phyloP scores from a whole-genome alignment of 371 early-diverging fungal genomes.

The Mucor ambiguus region DNA sequence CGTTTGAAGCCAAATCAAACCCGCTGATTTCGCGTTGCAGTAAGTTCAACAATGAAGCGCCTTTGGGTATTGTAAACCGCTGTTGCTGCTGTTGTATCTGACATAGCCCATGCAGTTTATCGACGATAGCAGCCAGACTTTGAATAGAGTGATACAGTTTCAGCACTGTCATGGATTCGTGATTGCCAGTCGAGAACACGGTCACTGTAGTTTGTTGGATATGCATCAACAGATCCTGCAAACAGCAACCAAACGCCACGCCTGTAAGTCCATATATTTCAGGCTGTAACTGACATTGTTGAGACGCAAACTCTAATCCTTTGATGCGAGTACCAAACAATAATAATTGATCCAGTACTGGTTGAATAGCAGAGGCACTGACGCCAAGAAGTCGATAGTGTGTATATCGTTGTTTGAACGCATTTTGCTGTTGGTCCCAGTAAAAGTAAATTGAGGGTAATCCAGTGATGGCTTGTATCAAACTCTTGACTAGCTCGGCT shows the following conservation, averaged over 20 bases:
- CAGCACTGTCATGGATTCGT: slow-evolving; percentile 23
- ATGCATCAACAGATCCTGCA: slow-evolving; percentile 40
- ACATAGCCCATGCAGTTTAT: slow-evolving; percentile 11
- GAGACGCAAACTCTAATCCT: slow-evolving; percentile 31
- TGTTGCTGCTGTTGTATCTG: neutral
- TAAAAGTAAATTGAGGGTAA: slow-evolving; percentile 38
- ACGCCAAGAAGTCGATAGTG: slow-evolving; percentile 47
- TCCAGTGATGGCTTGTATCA: slow-evolving; percentile 31
- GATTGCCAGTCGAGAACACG: slow-evolving; percentile 1
- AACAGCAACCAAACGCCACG: slow-evolving; percentile 51
- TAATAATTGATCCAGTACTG: slow-evolving; percentile 33
- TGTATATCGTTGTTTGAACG: slow-evolving; percentile 5
- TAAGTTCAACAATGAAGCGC: slow-evolving; percentile 42
- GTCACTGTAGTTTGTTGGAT: slow-evolving; percentile 41
- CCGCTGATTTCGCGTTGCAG: slow-evolving; percentile 35
- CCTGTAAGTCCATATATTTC: slow-evolving; percentile 45
- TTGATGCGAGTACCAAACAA: slow-evolving; percentile 40
- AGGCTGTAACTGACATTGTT: slow-evolving; percentile 38
- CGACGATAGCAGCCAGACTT: slow-evolving; percentile 21
- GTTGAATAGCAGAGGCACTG: slow-evolving; percentile 30
- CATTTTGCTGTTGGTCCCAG: slow-evolving; percentile 19
- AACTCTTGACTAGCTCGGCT: slow-evolving; percentile 19
- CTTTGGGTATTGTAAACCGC: slow-evolving; percentile 36
- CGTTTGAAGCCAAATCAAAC: slow-evolving; percentile 26
- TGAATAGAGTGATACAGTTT: slow-evolving; percentile 37